Conservation (phyloP, 805 yeast genomes). For the Schwanniomyces sp. region DNA sequence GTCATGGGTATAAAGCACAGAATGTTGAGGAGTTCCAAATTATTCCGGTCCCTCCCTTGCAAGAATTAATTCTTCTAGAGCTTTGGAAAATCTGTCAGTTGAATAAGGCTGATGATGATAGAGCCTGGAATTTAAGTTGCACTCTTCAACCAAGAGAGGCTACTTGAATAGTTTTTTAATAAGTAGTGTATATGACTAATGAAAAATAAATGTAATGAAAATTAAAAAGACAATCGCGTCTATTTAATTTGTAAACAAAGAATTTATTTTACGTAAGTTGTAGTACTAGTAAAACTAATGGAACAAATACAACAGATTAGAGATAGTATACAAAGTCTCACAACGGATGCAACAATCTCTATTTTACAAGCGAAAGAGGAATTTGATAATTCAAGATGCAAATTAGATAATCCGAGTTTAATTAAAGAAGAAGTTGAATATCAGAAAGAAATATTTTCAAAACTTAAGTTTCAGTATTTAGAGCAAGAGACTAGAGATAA, state of each 20-base stretch:
- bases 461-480: conserved; percentile 61
- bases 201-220: neutral
- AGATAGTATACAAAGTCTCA: neutral
- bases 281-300: neutral
- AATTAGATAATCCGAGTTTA: conserved; percentile 25
- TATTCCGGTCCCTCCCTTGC: conserved; percentile 44
- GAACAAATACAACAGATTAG: neutral
- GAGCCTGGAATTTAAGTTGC: conserved; percentile 74
- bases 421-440: conserved; percentile 34
- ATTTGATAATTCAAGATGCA: conserved; percentile 10
- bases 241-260: neutral
- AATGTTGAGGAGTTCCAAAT: conserved; percentile 37
- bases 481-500: conserved; percentile 74
- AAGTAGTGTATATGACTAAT: neutral
- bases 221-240: neutral
- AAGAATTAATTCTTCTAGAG: conserved; percentile 64
- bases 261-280: neutral
- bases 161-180: neutral
- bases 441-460: conserved; percentile 45
- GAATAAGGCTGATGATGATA: conserved; percentile 59
- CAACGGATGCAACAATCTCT: neutral
- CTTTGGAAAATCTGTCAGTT: conserved; percentile 68
- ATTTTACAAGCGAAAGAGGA: conserved; percentile 13
- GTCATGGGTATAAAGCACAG: conserved; percentile 9
- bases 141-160: conserved; percentile 52